Evolutionary conservation across 495 filamentous ascomycete species (phyloP).

Genomic region (Chlorociboria aeruginascens): DNA sequence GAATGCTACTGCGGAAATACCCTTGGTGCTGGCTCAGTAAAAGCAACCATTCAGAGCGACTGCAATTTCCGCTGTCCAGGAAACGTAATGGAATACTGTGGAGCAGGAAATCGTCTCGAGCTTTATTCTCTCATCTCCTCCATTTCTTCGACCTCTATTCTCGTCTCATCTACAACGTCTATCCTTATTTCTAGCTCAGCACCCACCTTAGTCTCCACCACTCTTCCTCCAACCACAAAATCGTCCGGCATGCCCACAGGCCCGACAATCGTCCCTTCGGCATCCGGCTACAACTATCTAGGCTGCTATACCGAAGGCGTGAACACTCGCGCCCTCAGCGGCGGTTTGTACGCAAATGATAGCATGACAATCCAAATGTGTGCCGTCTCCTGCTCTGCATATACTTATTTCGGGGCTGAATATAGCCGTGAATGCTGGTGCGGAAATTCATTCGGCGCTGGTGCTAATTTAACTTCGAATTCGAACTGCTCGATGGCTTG

Average conservation of each 20-base stretch:
- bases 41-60: conserved; percentile 10
- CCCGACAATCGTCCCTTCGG: conserved; percentile 1
- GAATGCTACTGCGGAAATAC: conserved; percentile 17
- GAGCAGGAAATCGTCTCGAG: conserved; percentile 11
- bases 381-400: conserved; percentile 6
- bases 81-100: conserved; percentile 22
- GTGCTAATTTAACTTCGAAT: conserved; percentile 18
- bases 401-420: conserved; percentile 17
- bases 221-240: neutral
- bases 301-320: conserved; percentile 20
- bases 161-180: neutral
- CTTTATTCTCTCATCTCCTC: conserved; percentile 7
- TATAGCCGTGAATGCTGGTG: conserved; percentile 21
- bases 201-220: neutral
- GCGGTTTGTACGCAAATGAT: conserved; percentile 7
- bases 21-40: conserved; percentile 14
- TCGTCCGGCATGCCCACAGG: neutral
- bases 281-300: conserved; percentile 1
- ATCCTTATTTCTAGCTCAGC: too few species aligned
- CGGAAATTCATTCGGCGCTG: conserved; percentile 6
- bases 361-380: conserved; percentile 14
- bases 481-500: conserved; percentile 31
- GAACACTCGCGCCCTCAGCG: conserved; percentile 15
- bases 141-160: conserved; percentile 14
- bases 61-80: conserved; percentile 23